Percentiles rank a stretch among this genome's conserved stretches.
Evolutionary conservation across 2,329 filamentous ascomycete species (phyloP).

Genomic region (Colletotrichum ledebouriae): DNA sequence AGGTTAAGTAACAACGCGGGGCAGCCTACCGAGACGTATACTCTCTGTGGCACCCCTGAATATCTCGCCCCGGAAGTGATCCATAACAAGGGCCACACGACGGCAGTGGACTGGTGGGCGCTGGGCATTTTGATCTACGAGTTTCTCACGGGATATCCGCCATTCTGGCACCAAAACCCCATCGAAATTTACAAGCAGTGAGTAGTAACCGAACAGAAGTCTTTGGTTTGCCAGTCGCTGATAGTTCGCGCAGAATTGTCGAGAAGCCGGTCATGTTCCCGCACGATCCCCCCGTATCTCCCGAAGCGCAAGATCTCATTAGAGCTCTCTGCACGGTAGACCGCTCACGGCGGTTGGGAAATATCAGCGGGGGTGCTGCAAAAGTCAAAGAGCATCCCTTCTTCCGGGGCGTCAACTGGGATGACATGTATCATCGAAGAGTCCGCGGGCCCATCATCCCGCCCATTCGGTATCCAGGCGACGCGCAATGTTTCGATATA

Average conservation of each 20-base stretch:
- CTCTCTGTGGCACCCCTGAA: slow-evolving; percentile 85
- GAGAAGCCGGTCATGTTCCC: slow-evolving; percentile 84
- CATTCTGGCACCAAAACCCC: slow-evolving; percentile 89
- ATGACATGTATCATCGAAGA: slow-evolving; percentile 75
- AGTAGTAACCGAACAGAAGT: slow-evolving; percentile 46
- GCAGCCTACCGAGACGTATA: slow-evolving; percentile 78
- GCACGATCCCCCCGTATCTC: slow-evolving; percentile 72
- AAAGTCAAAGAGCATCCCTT: slow-evolving; percentile 83
- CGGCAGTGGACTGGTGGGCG: slow-evolving; percentile 90
- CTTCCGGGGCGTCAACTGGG: slow-evolving; percentile 81
- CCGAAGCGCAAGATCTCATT: slow-evolving; percentile 81
- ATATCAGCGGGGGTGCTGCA: slow-evolving; percentile 79
- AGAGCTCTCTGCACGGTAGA: slow-evolving; percentile 83
- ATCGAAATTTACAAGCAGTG: slow-evolving; percentile 89
- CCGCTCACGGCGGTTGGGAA: slow-evolving; percentile 81
- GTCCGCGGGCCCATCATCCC: slow-evolving; percentile 80
- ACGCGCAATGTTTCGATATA: slow-evolving; percentile 84
- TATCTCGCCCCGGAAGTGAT: slow-evolving; percentile 89
- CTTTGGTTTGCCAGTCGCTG: slow-evolving; percentile 2
- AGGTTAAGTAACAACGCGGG: slow-evolving; percentile 71
- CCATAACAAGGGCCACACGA: slow-evolving; percentile 82
- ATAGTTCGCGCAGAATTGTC: slow-evolving; percentile 73
- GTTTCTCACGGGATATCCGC: slow-evolving; percentile 86
- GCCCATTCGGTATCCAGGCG: slow-evolving; percentile 78
- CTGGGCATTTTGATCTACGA: slow-evolving; percentile 88